Conservation (phyloP, 768 basidiomycete species). For the Pulveroboletus sp. region DNA sequence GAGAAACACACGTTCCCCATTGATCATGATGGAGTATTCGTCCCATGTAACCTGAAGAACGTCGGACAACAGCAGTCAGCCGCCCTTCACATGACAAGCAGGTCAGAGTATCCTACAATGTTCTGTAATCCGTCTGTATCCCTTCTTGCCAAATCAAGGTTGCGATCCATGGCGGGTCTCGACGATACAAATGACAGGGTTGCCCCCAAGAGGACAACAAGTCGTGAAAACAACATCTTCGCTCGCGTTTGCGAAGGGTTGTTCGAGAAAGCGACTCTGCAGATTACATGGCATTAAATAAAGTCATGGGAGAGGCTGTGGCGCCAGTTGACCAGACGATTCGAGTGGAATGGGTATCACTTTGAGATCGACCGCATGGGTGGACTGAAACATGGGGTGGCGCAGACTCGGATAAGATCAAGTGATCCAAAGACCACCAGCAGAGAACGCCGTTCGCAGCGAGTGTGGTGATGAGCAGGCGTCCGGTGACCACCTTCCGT, state of each 20-base stretch:
- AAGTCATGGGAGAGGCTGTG: not conserved
- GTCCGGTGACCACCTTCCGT: not conserved
- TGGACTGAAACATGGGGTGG: not conserved
- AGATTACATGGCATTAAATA: not conserved
- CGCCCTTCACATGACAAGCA: not conserved
- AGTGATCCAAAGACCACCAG: not conserved
- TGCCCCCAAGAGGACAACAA: conserved; percentile 10
- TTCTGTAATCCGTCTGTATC: conserved; percentile 15
- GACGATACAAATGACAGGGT: conserved; percentile 12
- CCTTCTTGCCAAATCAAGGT: conserved; percentile 14
- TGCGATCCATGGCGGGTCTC: conserved; percentile 4
- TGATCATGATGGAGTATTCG: conserved; percentile 52
- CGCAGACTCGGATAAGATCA: not conserved
- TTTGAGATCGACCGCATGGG: not conserved
- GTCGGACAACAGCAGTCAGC: not conserved
- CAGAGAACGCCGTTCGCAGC: not conserved
- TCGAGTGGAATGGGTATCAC: not conserved
- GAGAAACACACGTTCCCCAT: conserved; percentile 54
- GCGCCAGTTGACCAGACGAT: not conserved
- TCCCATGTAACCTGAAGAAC: conserved; percentile 51
- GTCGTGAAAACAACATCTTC: conserved; percentile 11
- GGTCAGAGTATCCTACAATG: conserved; percentile 7
- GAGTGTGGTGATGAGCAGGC: not conserved
- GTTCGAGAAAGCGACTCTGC: not conserved
- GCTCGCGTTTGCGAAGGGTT: not conserved